Conservation (phyloP, 2,329 filamentous ascomycete species). For the Trichoderma harzianum region DNA sequence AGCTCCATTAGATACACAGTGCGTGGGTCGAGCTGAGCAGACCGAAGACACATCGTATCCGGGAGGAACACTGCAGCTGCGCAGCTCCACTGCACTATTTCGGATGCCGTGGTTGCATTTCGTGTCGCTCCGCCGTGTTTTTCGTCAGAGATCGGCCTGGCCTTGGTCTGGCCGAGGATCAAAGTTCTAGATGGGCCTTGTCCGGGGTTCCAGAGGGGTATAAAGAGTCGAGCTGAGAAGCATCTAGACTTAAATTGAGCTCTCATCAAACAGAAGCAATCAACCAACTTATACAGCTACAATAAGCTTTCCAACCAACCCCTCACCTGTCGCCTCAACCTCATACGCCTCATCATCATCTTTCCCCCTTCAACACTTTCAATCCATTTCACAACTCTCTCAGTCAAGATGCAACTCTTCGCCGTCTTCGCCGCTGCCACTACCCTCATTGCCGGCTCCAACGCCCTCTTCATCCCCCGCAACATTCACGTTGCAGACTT, state of each 20-base stretch:
- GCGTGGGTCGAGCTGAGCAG: neutral
- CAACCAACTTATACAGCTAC: neutral
- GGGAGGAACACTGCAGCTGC: constrained; percentile 19
- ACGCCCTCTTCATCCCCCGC: constrained; percentile 21
- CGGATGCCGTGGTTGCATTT: constrained; percentile 11
- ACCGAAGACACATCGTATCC: constrained; percentile 16
- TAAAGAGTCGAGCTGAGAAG: constrained; percentile 2
- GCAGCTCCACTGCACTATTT: constrained; percentile 14
- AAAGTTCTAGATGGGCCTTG: neutral
- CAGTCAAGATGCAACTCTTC: constrained; percentile 21
- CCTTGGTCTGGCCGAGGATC: neutral
- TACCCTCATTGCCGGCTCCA: constrained; percentile 19
- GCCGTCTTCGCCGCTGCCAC: constrained; percentile 17
- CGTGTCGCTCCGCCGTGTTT: neutral
- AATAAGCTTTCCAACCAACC: neutral
- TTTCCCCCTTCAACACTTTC: neutral
- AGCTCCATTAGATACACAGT: neutral
- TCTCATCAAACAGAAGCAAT: neutral
- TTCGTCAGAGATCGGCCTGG: constrained; percentile 12
- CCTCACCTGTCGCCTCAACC: neutral
- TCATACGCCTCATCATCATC: neutral
- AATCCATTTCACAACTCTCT: neutral
- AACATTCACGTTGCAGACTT: constrained; percentile 28
- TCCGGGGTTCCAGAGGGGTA: neutral
- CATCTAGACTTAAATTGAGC: neutral